Conservation (phyloP, 371 early-diverging fungal species). For the Mortierella sp. region DNA sequence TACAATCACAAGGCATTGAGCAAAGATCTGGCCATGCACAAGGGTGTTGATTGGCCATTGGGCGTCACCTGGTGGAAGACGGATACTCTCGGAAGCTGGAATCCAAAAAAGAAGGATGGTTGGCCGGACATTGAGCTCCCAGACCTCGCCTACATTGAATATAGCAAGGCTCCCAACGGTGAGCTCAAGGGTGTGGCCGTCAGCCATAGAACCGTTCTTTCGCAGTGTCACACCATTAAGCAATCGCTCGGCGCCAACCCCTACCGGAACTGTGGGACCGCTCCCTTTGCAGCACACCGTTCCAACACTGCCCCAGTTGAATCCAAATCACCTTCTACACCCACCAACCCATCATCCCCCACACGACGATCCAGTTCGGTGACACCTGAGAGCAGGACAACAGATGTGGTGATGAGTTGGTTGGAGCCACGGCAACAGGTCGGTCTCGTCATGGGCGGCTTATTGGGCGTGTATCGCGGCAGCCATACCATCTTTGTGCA, state of each 20-base stretch:
- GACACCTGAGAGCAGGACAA: constrained; percentile 20
- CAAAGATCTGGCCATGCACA: constrained; percentile 70
- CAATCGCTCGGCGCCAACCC: constrained; percentile 51
- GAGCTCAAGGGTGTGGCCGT: constrained; percentile 87
- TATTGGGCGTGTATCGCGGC: constrained; percentile 79
- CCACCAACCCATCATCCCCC: constrained; percentile 31
- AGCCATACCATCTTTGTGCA: constrained; percentile 72
- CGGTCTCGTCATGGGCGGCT: constrained; percentile 76
- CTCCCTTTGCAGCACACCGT: constrained; percentile 22
- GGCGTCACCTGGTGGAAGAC: constrained; percentile 83
- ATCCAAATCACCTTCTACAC: constrained; percentile 34
- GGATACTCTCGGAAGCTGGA: constrained; percentile 72
- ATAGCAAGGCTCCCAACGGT: constrained; percentile 82
- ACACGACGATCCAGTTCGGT: constrained; percentile 31
- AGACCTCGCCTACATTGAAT: constrained; percentile 89
- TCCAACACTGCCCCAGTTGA: constrained; percentile 15
- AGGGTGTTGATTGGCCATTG: constrained; percentile 69
- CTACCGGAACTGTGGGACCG: constrained; percentile 13
- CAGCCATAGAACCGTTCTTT: constrained; percentile 80
- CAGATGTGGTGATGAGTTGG: constrained; percentile 69
- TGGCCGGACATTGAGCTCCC: constrained; percentile 57
- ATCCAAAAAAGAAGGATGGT: constrained; percentile 65
- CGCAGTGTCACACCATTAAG: constrained; percentile 68
- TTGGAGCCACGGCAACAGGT: constrained; percentile 88
- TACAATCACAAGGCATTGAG: constrained; percentile 76